A percentile compares a stretch with the other conserved stretches of the same genome.
Conservation (phyloP, 768 basidiomycete genomes). For the Amanita phalloides region DNA sequence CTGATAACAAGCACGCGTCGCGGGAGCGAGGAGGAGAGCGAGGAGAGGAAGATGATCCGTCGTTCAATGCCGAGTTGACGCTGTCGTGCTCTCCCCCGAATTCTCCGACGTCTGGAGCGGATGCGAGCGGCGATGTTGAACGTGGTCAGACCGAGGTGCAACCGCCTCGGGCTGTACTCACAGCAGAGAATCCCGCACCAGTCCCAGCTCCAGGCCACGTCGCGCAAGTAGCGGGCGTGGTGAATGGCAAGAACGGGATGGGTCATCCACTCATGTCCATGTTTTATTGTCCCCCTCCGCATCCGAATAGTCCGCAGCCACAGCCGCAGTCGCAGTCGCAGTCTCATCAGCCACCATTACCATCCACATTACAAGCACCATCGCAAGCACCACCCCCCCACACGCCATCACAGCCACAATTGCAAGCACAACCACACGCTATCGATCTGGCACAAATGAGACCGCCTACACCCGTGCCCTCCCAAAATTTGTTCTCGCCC, state of each 20-base stretch:
- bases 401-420: neutral
- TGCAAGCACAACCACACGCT: neutral
- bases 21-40: neutral
- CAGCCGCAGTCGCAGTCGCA: neutral
- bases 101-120: neutral
- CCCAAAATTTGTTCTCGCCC: neutral
- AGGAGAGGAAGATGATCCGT: constrained; percentile 16
- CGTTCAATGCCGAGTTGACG: constrained; percentile 25
- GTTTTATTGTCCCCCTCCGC: constrained; percentile 19
- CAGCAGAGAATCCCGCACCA: neutral
- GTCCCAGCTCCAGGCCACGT: neutral
- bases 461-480: neutral
- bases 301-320: neutral
- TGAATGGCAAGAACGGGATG: neutral
- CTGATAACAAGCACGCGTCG: neutral
- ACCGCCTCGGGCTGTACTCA: too few relatives aligned
- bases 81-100: constrained; percentile 15
- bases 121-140: neutral
- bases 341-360: neutral
- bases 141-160: neutral
- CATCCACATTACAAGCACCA: neutral
- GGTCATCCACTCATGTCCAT: constrained; percentile 10
- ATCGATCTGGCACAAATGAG: neutral
- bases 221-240: neutral
- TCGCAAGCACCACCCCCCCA: neutral